Base-by-base conservation (phyloP, 352 stramenopile species). In the Phytophthora aleatoria region DNA sequence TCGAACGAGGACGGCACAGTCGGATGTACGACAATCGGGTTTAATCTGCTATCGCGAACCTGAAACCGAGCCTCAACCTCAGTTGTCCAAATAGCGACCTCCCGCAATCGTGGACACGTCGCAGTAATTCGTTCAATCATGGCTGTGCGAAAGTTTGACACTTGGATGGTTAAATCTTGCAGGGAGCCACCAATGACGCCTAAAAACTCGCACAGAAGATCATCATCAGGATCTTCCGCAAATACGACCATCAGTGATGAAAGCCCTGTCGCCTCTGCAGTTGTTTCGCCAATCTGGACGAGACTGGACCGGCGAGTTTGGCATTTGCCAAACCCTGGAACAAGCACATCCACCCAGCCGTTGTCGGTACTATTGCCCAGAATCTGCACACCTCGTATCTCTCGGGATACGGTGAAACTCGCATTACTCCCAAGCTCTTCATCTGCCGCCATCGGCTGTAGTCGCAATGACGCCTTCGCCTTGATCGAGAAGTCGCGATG, bases 241-340 rank as follows among this genome's bases (percentile, higher is more conserved):
- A 58, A 58, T 2, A 5, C 11, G 38, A 58, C 6, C 33, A 38
- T 1, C 9, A 38, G 33, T 38, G 33, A 38, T 38, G 12, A 38
- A 9, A 2, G 2, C 33, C 12, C 12, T 12, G 33, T 13, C 9
- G 7, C 8, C 33, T 38, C 33, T 9, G 12, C 33, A 38, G 33
- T 2, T 38, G 6, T 38, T 3, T 9, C 33, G 7, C 12, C 33
- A 38, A 13, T 38, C 7, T 38, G 33, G 11, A 58, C 38, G 7
- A 58, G 51, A 58, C 13, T 49, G 5, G 26, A 44, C 16, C 36
- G 51, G 8, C n/a, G 51, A 27, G 51, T 58, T 58, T 58, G 51
- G 26, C 51, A 58, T 15, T 39, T 58, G 24, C 51, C 38, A 41
- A 50, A 58, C 3, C 36, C 51, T 41, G 51, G 51, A 3, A 58